Base-by-base conservation (phyloP, 257 asterid species). In the Solanum chaucha region DNA sequence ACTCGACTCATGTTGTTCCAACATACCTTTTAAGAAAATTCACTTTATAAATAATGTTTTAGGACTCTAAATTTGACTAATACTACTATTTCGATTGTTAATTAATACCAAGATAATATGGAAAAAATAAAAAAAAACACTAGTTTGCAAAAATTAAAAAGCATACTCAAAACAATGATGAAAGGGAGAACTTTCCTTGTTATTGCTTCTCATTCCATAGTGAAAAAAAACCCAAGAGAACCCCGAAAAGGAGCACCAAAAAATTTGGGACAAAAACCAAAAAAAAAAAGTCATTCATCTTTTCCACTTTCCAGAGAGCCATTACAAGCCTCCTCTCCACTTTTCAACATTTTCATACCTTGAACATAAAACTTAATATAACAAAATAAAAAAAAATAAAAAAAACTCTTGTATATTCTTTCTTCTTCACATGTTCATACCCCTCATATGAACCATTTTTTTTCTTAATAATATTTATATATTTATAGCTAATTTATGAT, bases 261-360 rank as follows among this genome's bases (percentile, higher is more conserved):
- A 55, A 55, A 51, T 13, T 85, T 87, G 84, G 73, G 73, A 70
- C 38, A 59, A 35, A 59, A 58, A 41, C 75, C 35, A 61, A 38
- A 86, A 67, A 86, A 88, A 73, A 58, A 67, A 74, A 51, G 70
- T 85, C 86, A 67, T 32, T 61, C 22, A 70, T 59, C 32, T 64
- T 87, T 83, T 80, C 67, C 67, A 26, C 65, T 9, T 80, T 80
- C 0, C 85, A 80, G 44, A 48, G 41, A 80, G 85, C 61, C 86
- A 86, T 89, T 87, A 81, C 88, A 84, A 78, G 59, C 88, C 88
- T 80, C 88, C 30, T 58, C 86, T 86, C 89, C 30, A 83, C 38
- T 71, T 83, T 32, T 40, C 73, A 87, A 51, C 86, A 85, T 89
- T 86, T 87, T 61, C 89, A 86, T 4, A 35, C 73, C 86, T 46